Percentiles rank a stretch among this genome's conserved stretches.
Evolutionary conservation across 1,284 basidiomycete species (phyloP).

Genomic region (Tilletia indica): DNA sequence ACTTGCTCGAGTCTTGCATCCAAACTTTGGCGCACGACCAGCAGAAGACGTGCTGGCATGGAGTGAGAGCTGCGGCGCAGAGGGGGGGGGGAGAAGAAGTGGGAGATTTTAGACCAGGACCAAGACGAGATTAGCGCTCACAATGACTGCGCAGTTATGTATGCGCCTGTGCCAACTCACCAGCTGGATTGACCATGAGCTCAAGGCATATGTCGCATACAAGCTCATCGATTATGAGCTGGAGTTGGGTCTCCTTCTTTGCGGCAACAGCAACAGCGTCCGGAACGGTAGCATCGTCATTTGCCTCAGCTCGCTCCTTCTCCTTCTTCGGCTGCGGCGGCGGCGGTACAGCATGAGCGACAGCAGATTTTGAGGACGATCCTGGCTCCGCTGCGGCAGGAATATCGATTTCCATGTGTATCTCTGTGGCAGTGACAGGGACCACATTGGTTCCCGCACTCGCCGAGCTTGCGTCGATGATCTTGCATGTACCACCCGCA

Average conservation of each 20-base stretch:
- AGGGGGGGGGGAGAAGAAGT: neutral
- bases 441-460: neutral
- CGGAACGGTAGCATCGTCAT: neutral
- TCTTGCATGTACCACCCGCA: neutral
- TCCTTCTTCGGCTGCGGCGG: neutral
- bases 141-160: neutral
- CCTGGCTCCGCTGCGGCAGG: too few relatives aligned
- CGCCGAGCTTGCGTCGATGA: neutral
- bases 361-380: too few relatives aligned
- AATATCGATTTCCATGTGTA: neutral
- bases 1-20: slow-evolving; percentile 16
- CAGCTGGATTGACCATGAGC: slow-evolving; percentile 15
- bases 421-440: neutral
- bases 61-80: neutral
- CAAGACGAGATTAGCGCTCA: neutral
- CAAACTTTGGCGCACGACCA: slow-evolving; percentile 12
- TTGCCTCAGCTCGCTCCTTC: neutral
- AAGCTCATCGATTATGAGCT: slow-evolving; percentile 16
- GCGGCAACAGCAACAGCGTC: neutral
- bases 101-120: too few relatives aligned
- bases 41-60: slow-evolving; percentile 16
- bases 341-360: too few relatives aligned
- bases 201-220: slow-evolving; percentile 18
- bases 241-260: neutral
- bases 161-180: neutral